Percentiles rank a stretch among this genome's conserved stretches.
Conservation (phyloP, 495 filamentous ascomycete species). For the Aspergillus sclerotioniger region DNA sequence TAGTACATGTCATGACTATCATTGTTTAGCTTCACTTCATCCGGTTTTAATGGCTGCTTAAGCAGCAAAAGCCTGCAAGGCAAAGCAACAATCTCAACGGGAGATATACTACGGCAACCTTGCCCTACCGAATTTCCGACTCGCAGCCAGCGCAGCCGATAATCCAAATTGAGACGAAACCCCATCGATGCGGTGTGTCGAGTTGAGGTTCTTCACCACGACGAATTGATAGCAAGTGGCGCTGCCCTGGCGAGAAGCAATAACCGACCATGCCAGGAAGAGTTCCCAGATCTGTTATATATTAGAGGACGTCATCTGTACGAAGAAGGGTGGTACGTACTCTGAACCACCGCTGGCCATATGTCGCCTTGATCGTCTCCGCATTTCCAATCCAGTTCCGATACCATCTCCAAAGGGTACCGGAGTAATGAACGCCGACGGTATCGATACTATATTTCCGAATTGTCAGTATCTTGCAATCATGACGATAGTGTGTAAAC, state of each 20-base stretch:
- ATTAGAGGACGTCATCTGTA: background rate
- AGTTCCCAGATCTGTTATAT: slow-evolving; percentile 88
- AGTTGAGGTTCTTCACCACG: slow-evolving; percentile 97
- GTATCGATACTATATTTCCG: slow-evolving; percentile 60
- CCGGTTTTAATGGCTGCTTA: no score
- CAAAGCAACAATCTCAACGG: no score
- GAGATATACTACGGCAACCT: background rate
- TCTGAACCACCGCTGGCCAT: slow-evolving; percentile 92
- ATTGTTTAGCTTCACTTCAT: no score
- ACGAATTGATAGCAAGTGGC: slow-evolving; percentile 96
- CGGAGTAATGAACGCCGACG: slow-evolving; percentile 94
- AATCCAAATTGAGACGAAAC: slow-evolving; percentile 67
- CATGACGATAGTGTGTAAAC: background rate
- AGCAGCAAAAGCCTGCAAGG: no score
- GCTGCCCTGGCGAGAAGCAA: slow-evolving; percentile 86
- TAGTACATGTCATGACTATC: no score
- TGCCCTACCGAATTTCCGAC: background rate
- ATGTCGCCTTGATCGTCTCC: slow-evolving; percentile 93
- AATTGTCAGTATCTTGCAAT: background rate
- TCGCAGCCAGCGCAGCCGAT: slow-evolving; percentile 34
- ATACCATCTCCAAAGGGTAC: slow-evolving; percentile 98
- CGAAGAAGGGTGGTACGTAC: slow-evolving; percentile 51
- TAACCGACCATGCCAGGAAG: slow-evolving; percentile 92
- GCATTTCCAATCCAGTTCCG: slow-evolving; percentile 96
- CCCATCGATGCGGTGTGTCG: slow-evolving; percentile 88